These are phyloP conservation scores for Sphagnum magellanicum DNA, from an alignment of 228 moss, liverwort and hornwort genomes.

Conservation along the genomic window DNA sequence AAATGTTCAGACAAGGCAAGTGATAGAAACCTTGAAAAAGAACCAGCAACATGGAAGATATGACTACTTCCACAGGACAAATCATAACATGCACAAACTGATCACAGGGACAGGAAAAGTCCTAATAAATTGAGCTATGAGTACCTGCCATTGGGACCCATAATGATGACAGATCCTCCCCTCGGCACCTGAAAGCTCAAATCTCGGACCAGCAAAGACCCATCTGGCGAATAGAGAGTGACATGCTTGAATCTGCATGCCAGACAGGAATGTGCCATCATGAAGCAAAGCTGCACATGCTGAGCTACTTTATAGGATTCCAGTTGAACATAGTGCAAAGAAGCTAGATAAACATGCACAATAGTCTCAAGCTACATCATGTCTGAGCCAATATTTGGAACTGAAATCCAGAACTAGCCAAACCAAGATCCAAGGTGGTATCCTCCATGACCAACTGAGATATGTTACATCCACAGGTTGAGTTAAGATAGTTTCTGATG, in stretches of 20 bases:
- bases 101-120: no score
- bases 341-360: no score
- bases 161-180: constrained; percentile 47
- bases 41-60: background rate
- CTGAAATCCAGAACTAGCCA: no score
- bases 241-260: constrained; percentile 48
- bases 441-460: background rate
- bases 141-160: constrained; percentile 58
- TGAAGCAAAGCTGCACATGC: no score
- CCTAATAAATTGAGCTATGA: no score
- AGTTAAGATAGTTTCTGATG: no score
- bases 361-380: no score
- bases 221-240: constrained; percentile 51
- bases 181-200: constrained; percentile 43
- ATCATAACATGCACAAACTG: no score
- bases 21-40: background rate
- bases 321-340: background rate
- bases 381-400: no score
- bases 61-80: no score
- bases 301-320: background rate
- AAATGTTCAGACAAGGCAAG: no score
- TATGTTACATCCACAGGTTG: background rate
- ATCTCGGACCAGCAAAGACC: constrained; percentile 44
- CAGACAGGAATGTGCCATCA: background rate
- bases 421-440: no score